phyloP scores from a whole-genome alignment of 2,329 filamentous ascomycete genomes.

The Cladobotryum mycophilum region DNA sequence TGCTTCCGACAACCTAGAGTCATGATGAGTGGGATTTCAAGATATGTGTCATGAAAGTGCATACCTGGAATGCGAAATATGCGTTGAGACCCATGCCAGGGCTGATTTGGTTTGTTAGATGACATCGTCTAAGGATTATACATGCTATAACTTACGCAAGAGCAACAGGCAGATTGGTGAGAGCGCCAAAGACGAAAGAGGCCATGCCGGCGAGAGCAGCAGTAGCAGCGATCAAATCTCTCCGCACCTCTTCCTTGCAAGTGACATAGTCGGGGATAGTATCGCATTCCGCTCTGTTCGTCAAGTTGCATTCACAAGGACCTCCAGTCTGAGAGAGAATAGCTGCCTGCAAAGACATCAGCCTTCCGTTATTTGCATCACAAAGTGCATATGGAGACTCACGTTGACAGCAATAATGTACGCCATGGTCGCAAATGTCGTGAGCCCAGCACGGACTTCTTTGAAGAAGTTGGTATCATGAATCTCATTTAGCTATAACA shows the following conservation, averaged over 20 bases:
- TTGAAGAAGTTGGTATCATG: constrained; percentile 65
- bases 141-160: constrained; percentile 25
- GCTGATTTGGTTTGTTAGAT: constrained; percentile 27
- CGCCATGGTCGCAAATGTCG: constrained; percentile 76
- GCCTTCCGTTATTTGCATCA: not conserved
- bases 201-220: constrained; percentile 72
- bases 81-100: constrained; percentile 64
- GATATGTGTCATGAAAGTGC: not conserved
- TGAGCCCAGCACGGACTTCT: constrained; percentile 72
- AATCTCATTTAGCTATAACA: constrained; percentile 56
- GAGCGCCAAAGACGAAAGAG: constrained; percentile 69
- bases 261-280: constrained; percentile 36
- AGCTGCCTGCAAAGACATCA: constrained; percentile 45
- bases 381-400: constrained; percentile 15
- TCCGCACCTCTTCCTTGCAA: constrained; percentile 56
- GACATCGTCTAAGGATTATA: not conserved
- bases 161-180: constrained; percentile 67
- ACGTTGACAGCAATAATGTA: constrained; percentile 76
- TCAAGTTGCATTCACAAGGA: constrained; percentile 60
- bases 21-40: not conserved
- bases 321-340: constrained; percentile 72
- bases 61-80: constrained; percentile 56
- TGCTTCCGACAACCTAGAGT: constrained; percentile 49
- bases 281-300: constrained; percentile 41
- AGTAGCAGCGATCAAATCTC: constrained; percentile 76